These are phyloP conservation scores for Hygrocybe coccinea DNA, from an alignment of 768 basidiomycete species.

Conservation along the genomic window DNA sequence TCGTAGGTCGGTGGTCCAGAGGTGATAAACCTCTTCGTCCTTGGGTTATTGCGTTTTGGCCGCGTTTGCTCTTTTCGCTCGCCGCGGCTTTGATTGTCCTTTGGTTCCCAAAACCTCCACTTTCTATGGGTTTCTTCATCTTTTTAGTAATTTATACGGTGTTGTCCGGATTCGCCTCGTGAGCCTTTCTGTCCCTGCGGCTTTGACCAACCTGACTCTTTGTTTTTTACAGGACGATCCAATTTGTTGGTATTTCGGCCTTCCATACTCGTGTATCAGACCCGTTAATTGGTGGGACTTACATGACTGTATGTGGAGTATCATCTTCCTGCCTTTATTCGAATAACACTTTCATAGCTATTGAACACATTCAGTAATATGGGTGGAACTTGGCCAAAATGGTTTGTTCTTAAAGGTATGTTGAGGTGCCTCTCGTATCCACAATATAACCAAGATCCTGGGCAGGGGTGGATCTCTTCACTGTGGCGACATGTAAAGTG, in stretches of 20 bases:
- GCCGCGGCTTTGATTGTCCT: conserved; percentile 74
- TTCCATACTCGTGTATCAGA: conserved; percentile 97
- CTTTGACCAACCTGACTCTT: background rate
- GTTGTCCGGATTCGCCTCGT: conserved; percentile 80
- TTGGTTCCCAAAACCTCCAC: conserved; percentile 76
- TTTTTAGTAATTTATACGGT: conserved; percentile 81
- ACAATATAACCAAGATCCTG: conserved; percentile 11
- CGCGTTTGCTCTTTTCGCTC: conserved; percentile 68
- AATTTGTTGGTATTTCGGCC: conserved; percentile 98
- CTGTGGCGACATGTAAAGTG: conserved; percentile 76
- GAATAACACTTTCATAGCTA: conserved; percentile 46
- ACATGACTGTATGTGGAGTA: conserved; percentile 83
- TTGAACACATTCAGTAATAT: conserved; percentile 95
- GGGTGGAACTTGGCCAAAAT: conserved; percentile 97
- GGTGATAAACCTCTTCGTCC: conserved; percentile 75
- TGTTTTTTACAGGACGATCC: conserved; percentile 67
- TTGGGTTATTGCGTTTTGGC: conserved; percentile 92
- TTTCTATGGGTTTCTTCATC: conserved; percentile 70
- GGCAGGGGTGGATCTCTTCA: conserved; percentile 82
- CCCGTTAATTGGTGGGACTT: conserved; percentile 95
- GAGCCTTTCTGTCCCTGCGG: conserved; percentile 26
- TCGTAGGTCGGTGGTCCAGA: conserved; percentile 86
- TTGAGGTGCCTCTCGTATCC: background rate
- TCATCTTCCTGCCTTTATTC: background rate
- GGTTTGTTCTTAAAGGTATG: conserved; percentile 86